phyloP scores from a whole-genome alignment of 768 basidiomycete species.

The Dendrothele bispora region DNA sequence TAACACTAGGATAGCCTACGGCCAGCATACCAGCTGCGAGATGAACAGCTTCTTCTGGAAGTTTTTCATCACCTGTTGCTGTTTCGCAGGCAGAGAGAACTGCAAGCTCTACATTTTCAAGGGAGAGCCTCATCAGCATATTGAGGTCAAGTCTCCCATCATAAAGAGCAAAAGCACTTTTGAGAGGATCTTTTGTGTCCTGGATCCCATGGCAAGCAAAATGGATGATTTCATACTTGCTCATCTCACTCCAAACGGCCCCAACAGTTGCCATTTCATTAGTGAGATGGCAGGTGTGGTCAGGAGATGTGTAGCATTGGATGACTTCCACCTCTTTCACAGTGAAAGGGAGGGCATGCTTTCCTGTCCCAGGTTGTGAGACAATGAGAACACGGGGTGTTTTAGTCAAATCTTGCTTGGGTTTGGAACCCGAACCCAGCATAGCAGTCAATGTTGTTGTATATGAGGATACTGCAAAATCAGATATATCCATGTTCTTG shows the following conservation, averaged over 20 bases:
- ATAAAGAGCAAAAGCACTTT: slow-evolving; percentile 24
- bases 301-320: neutral
- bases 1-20: slow-evolving; percentile 25
- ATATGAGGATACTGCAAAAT: slow-evolving; percentile 28
- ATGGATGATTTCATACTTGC: slow-evolving; percentile 19
- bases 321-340: neutral
- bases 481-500: slow-evolving; percentile 10
- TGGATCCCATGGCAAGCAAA: slow-evolving; percentile 24
- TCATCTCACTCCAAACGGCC: neutral
- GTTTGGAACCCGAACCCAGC: neutral
- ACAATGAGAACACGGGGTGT: neutral
- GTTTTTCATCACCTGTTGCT: slow-evolving; percentile 15
- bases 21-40: slow-evolving; percentile 30
- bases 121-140: slow-evolving; percentile 7
- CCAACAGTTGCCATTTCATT: neutral
- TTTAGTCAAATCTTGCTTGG: neutral
- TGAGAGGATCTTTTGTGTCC: slow-evolving; percentile 20
- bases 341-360: slow-evolving; percentile 2
- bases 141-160: slow-evolving; percentile 18
- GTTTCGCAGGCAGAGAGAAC: slow-evolving; percentile 35
- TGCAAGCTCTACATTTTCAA: too few species aligned
- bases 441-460: slow-evolving; percentile 24
- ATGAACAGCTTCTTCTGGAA: slow-evolving; percentile 27
- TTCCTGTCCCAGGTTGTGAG: neutral
- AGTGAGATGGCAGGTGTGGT: neutral